These are phyloP conservation scores for Zygosaccharomyces gambellarensis DNA, from an alignment of 805 yeast genomes.

Conservation along the genomic window DNA sequence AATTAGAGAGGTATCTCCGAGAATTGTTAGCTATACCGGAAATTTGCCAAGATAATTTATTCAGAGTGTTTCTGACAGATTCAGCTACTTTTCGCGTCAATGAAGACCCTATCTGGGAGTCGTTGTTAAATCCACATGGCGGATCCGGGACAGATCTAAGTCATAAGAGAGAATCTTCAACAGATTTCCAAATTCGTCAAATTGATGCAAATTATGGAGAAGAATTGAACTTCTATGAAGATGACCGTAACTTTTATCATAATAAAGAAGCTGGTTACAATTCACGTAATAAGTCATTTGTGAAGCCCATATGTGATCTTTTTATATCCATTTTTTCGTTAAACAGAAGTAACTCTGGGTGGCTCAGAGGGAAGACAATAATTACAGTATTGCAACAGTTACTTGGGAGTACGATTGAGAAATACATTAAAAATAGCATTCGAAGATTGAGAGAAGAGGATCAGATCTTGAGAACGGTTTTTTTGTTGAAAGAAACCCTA, in stretches of 20 bases:
- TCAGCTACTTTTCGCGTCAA: conserved; percentile 12
- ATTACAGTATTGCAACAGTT: conserved; percentile 78
- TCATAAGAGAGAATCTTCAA: conserved; percentile 5
- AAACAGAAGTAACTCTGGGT: conserved; percentile 51
- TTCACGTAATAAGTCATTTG: conserved; percentile 44
- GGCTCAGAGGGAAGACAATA: conserved; percentile 83
- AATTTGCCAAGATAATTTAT: conserved; percentile 68
- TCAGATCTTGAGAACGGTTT: conserved; percentile 41
- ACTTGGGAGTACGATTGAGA: conserved; percentile 83
- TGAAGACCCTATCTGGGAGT: background rate
- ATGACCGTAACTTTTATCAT: conserved; percentile 12
- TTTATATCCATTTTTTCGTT: conserved; percentile 66
- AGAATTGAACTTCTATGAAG: conserved; percentile 14
- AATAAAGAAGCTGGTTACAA: background rate
- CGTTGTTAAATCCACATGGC: background rate
- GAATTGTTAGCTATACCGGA: conserved; percentile 54
- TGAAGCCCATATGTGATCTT: conserved; percentile 77
- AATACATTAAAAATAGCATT: conserved; percentile 45
- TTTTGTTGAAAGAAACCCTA: conserved; percentile 28
- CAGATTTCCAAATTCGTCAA: conserved; percentile 5
- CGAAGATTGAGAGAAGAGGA: conserved; percentile 32
- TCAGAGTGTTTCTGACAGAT: conserved; percentile 67
- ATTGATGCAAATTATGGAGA: conserved; percentile 9
- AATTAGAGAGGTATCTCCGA: conserved; percentile 59
- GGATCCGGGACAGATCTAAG: background rate